Base-by-base conservation (phyloP, 78 protist genomes). In the Speleostelium caveatum region DNA sequence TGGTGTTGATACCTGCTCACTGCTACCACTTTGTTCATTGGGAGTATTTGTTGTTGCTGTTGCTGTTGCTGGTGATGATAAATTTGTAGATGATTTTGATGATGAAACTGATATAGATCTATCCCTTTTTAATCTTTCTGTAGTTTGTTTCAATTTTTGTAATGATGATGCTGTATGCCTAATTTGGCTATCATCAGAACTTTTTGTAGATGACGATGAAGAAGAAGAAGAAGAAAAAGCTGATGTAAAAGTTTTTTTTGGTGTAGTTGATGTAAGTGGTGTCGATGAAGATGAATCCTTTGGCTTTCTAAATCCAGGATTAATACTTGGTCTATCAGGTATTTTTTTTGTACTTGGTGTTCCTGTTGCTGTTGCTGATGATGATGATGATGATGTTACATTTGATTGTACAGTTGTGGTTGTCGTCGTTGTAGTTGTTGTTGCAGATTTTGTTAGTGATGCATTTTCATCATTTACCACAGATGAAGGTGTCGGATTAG, bases 231-330 rank as follows among this genome's bases (percentile, higher is more conserved):
- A 3, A 55, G 49, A 17, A n/a, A 30, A 7, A 16, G 41, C 3
- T 39, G 49, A 28, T 17, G 28, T 36, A 32, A 3, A 17, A 5
- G 6, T 35, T 14, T 12, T 26, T 32, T 28, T 49, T 49, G n/a
- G 4, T 17, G 32, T 53, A 35, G 22, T 73, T 30, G 55, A 36
- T 38, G 8, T 39, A 22, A 55, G 2, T 51, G 45, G 1, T 38
- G 33, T 30, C 14, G 51, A 33, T 33, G 7, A 30, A 16, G 35
- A 35, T 14, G 53, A 30, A 3, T 72, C 78, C 53, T 58, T 72
- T 30, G 78, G 42, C 69, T 73, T 67, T 83, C 91, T 67, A 59
- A 83, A 67, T 16, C 79, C 79, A 30, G 91, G 91, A 3, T 83
- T 83, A 12, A 68, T 83, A 45, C 65, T 83, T 19, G 91, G 91